Percentiles rank a stretch among this genome's conserved stretches.
Conservation (phyloP, 106 monocot genomes). For the Cymbidium sinense region DNA sequence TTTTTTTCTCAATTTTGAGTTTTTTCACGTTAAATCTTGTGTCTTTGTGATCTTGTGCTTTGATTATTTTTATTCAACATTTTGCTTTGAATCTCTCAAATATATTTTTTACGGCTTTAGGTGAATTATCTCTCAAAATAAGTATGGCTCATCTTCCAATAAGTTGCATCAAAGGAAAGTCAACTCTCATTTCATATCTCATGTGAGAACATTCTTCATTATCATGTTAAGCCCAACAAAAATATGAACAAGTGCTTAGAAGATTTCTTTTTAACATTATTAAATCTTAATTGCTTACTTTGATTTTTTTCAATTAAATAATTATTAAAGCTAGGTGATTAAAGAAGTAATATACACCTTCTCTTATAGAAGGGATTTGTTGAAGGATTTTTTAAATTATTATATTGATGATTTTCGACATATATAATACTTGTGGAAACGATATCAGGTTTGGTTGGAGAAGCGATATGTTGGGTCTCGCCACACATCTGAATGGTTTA, state of each 20-base stretch:
- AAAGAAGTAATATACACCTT: not conserved
- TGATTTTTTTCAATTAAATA: not conserved
- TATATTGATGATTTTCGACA: not conserved
- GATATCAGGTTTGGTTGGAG: slow-evolving; percentile 85
- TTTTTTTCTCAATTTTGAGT: too few relatives aligned
- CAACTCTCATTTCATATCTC: too few relatives aligned
- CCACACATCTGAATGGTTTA: slow-evolving; percentile 99
- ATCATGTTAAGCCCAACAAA: not conserved
- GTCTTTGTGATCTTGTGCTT: too few relatives aligned
- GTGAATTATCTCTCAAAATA: too few relatives aligned
- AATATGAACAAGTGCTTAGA: not conserved
- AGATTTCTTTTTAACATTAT: not conserved
- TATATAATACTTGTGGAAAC: not conserved
- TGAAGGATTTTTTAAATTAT: not conserved
- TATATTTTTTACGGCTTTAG: too few relatives aligned
- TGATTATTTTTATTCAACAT: too few relatives aligned
- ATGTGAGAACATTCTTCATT: not conserved
- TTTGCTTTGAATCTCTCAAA: too few relatives aligned
- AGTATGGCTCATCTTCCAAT: too few relatives aligned
- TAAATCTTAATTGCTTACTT: not conserved
- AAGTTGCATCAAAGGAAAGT: too few relatives aligned
- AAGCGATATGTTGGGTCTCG: slow-evolving; percentile 86
- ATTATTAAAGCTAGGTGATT: not conserved
- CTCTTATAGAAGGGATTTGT: not conserved
- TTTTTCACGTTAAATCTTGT: too few relatives aligned